Conservation (phyloP, 192 early-diverging fungal species). For the Podila epigama region DNA sequence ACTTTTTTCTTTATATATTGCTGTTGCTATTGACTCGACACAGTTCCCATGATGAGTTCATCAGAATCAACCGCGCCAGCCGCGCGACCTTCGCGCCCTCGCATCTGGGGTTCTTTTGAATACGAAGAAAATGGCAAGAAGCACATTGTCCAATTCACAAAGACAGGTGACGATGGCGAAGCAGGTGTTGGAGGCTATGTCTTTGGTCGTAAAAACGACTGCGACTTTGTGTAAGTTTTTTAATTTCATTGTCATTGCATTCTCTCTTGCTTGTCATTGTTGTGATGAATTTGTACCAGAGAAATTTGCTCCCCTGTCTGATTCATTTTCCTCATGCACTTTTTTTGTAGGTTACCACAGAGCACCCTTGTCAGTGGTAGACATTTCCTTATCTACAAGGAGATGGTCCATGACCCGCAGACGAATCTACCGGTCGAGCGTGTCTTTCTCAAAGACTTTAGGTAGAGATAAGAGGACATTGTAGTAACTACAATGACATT, state of each 20-base stretch:
- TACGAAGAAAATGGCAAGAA: conserved; percentile 31
- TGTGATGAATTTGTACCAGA: neutral
- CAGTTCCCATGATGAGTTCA: conserved; percentile 1
- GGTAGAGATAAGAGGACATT: too few species aligned
- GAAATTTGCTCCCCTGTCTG: too few species aligned
- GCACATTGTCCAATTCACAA: conserved; percentile 32
- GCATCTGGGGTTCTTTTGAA: conserved; percentile 43
- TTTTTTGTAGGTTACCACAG: conserved; percentile 7
- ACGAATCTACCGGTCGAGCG: conserved; percentile 37
- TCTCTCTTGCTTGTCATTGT: too few species aligned
- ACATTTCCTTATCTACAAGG: conserved; percentile 45
- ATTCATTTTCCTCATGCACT: too few species aligned
- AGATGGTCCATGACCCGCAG: conserved; percentile 25
- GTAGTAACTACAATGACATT: too few species aligned
- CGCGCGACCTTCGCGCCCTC: neutral
- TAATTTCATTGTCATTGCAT: too few species aligned
- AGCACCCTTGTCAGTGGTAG: conserved; percentile 34
- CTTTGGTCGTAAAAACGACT: conserved; percentile 31
- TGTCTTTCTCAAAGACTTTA: conserved; percentile 44
- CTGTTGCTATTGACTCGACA: too few species aligned
- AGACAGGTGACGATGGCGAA: conserved; percentile 43
- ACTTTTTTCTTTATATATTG: too few species aligned
- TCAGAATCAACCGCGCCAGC: neutral
- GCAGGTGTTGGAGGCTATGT: conserved; percentile 42
- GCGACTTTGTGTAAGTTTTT: conserved; percentile 38